Evolutionary conservation across 331 rosid genomes (phyloP), one percentile per base, ranked within the genome.

Genomic region (Telfairia occidentalis): DNA sequence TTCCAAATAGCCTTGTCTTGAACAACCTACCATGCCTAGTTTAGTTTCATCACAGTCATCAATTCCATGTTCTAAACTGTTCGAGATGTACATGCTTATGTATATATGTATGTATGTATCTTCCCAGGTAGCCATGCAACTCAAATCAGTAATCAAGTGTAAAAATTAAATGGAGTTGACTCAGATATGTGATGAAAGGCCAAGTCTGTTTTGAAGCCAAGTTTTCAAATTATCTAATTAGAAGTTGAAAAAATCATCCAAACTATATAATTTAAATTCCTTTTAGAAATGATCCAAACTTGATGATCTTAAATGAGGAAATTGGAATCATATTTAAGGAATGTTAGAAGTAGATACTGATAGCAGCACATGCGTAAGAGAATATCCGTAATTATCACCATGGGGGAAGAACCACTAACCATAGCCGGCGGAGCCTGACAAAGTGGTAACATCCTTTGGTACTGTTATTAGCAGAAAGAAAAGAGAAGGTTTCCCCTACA

Each of bases 1-100:
- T 86, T n/a, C 96, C 91, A 30, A 88, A 90, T 55, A 90, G 48
- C 87, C 91, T 83, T 29, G 96, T 86, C 88, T 81, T 90, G 86
- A 90, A 90, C 89, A 87, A 90, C 74, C 78, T 88, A 23, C 92
- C 92, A 34, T 88, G 74, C 91, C 96, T 90, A 63, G 55, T 87
- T 86, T 79, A 73, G n/a, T 77, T 67, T 43, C 65, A 81, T 53
- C 81, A 77, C 40, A 73, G 78, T 42, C 37, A 55, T 46, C 42
- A 74, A 49, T 73, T 71, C 43, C 28, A 21, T 45, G 77, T 70
- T 53, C 61, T 45, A 42, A 67, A 23, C 35, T 21, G 19, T 5
- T 35, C 0, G 11, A 53, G 53, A 67, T 40, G 46, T 67, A 67
- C 19, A 42, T 23, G 12, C 23, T 67, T 11, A 23, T 42, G 23